A percentile compares a stretch with the other conserved stretches of the same genome.
Evolutionary conservation across 2,329 filamentous ascomycete genomes (phyloP).

Genomic region (Sarocladium oryzae): DNA sequence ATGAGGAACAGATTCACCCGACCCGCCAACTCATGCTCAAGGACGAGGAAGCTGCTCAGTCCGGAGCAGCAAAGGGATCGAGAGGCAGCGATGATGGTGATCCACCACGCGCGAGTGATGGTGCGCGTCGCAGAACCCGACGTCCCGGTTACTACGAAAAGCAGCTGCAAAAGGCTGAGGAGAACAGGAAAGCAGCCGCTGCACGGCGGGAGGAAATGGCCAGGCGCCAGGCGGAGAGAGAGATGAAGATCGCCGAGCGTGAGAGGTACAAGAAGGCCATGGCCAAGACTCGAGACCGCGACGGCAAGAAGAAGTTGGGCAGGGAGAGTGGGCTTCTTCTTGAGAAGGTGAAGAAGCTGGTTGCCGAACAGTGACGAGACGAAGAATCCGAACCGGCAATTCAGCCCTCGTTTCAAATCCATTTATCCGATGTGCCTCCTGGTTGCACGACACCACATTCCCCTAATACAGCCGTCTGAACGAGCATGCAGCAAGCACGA

Average conservation of each 20-base stretch:
- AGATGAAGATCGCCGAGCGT: conserved; percentile 58
- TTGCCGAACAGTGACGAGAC: conserved; percentile 30
- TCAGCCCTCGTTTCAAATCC: neutral
- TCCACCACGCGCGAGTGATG: conserved; percentile 18
- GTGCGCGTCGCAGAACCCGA: conserved; percentile 27
- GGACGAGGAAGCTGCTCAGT: conserved; percentile 30
- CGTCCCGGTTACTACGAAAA: conserved; percentile 58
- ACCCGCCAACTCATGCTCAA: conserved; percentile 33
- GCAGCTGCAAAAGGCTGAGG: conserved; percentile 45
- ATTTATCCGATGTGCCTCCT: neutral
- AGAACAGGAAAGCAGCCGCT: conserved; percentile 35
- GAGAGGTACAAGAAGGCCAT: conserved; percentile 60
- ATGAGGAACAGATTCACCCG: conserved; percentile 26
- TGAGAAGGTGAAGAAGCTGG: conserved; percentile 69
- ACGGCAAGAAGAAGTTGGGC: conserved; percentile 74
- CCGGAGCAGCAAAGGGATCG: conserved; percentile 13
- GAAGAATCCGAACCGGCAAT: neutral
- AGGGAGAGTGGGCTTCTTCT: conserved; percentile 73
- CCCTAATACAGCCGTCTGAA: neutral
- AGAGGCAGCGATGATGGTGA: neutral
- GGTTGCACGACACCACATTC: neutral
- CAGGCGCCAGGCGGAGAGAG: conserved; percentile 54
- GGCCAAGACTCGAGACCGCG: conserved; percentile 66
- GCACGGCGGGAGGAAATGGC: conserved; percentile 33
- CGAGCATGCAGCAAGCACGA: neutral